Percentiles rank a stretch among this genome's conserved stretches.
Conservation (phyloP, 768 basidiomycete species). For the Lactarius quietus region DNA sequence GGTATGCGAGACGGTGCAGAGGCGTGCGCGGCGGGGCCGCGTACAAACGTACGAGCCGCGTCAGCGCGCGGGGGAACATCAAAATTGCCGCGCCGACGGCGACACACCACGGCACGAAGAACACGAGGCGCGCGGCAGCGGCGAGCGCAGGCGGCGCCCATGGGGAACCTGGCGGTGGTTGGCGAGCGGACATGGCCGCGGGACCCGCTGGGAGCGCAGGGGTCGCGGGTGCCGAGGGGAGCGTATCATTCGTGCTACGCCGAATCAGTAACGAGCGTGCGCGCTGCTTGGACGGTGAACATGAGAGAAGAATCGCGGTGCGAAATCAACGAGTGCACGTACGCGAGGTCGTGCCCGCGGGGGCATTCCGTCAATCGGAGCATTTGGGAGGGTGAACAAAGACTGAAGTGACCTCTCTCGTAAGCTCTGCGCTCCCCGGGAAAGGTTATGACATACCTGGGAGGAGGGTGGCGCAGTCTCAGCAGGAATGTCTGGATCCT, state of each 20-base stretch:
- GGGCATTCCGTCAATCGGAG: conserved; percentile 9
- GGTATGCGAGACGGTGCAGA: conserved; percentile 24
- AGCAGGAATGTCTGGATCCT: not conserved
- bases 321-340: not conserved
- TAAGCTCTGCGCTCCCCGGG: too few relatives aligned
- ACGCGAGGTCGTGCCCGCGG: not conserved
- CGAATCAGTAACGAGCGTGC: not conserved
- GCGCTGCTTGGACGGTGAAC: not conserved
- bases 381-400: conserved; percentile 15
- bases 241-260: conserved; percentile 11
- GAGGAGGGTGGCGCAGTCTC: not conserved
- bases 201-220: not conserved
- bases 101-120: conserved; percentile 25
- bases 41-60: conserved; percentile 17
- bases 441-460: not conserved
- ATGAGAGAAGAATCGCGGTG: too few relatives aligned
- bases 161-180: conserved; percentile 1
- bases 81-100: conserved; percentile 20
- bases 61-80: conserved; percentile 12
- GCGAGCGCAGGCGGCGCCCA: conserved; percentile 4
- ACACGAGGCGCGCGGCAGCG: conserved; percentile 3
- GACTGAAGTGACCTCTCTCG: not conserved
- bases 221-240: not conserved
- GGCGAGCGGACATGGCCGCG: not conserved
- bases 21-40: conserved; percentile 7